Percentiles rank a stretch among this genome's conserved stretches.
phyloP scores from a whole-genome alignment of 768 basidiomycete species.

The Kwoniella heveanensis region DNA sequence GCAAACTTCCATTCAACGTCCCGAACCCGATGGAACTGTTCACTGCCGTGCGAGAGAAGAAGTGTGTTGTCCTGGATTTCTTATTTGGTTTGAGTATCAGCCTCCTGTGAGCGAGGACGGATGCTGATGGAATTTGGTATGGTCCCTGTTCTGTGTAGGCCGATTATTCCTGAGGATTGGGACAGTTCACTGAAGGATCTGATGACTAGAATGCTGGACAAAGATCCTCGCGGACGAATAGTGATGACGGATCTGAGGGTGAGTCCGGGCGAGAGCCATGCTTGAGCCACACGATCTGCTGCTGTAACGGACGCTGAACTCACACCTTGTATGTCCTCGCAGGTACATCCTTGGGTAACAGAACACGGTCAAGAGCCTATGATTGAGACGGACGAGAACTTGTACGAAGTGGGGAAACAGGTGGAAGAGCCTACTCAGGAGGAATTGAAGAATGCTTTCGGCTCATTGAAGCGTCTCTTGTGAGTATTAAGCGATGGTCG shows the following conservation, averaged over 20 bases:
- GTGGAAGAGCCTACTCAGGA: constrained; percentile 55
- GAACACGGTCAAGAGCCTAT: constrained; percentile 45
- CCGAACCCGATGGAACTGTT: constrained; percentile 53
- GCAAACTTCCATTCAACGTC: constrained; percentile 51
- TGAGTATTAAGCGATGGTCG: too few relatives aligned
- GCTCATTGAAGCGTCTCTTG: constrained; percentile 49
- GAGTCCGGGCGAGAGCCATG: too few relatives aligned
- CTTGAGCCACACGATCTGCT: neutral
- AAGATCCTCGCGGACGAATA: constrained; percentile 46
- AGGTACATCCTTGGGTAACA: constrained; percentile 54
- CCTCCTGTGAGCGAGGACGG: too few relatives aligned
- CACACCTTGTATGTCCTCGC: neutral
- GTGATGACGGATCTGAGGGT: constrained; percentile 48
- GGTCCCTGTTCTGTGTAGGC: constrained; percentile 19
- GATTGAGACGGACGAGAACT: constrained; percentile 49
- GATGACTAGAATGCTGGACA: constrained; percentile 25
- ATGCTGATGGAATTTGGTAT: constrained; percentile 1
- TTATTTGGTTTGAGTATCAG: too few relatives aligned
- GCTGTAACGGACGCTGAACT: neutral
- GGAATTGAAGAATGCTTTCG: constrained; percentile 52
- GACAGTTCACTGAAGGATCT: constrained; percentile 13
- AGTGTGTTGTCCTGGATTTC: constrained; percentile 36
- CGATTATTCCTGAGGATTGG: constrained; percentile 50
- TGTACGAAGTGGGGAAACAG: constrained; percentile 49
- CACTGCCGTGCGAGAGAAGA: constrained; percentile 47